phyloP scores from a whole-genome alignment of 148 eudicot species.

The Rhododendron vialii region DNA sequence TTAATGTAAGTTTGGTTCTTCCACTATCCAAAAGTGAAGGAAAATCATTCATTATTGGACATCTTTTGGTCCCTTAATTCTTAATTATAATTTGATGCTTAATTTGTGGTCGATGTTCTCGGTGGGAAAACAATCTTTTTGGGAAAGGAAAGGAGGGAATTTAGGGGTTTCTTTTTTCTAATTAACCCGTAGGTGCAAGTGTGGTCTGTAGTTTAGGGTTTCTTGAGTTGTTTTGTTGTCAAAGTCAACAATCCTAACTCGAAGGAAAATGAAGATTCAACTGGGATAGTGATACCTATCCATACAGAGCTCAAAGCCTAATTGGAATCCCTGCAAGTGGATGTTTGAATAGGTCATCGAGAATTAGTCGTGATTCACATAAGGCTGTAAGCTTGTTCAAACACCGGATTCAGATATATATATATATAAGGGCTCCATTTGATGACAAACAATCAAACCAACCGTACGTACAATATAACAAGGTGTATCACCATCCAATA shows the following conservation, averaged over 20 bases:
- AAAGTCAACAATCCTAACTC: not conserved
- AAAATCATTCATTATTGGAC: not conserved
- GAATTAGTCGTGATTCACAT: too few relatives aligned
- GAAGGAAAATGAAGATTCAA: not conserved
- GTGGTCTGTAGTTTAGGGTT: not conserved
- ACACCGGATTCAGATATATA: too few relatives aligned
- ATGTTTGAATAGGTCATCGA: too few relatives aligned
- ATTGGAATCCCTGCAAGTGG: too few relatives aligned
- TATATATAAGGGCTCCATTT: not conserved
- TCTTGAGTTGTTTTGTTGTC: not conserved
- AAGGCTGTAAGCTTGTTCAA: too few relatives aligned
- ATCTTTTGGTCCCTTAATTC: not conserved
- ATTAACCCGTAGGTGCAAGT: not conserved
- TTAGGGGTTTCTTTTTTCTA: not conserved
- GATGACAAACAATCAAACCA: not conserved
- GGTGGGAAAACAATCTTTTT: not conserved
- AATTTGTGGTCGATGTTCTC: not conserved
- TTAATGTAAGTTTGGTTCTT: conserved; percentile 19
- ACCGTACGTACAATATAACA: too few relatives aligned
- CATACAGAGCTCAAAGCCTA: too few relatives aligned
- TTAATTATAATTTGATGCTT: not conserved
- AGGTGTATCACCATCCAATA: not conserved
- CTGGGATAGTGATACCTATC: not conserved
- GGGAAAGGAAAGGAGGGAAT: not conserved
- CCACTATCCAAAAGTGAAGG: not conserved